Percentiles rank a stretch among this genome's conserved stretches.
These are phyloP conservation scores for Corymbia citriodora DNA, from an alignment of 441 rosid species.

Conservation along the genomic window DNA sequence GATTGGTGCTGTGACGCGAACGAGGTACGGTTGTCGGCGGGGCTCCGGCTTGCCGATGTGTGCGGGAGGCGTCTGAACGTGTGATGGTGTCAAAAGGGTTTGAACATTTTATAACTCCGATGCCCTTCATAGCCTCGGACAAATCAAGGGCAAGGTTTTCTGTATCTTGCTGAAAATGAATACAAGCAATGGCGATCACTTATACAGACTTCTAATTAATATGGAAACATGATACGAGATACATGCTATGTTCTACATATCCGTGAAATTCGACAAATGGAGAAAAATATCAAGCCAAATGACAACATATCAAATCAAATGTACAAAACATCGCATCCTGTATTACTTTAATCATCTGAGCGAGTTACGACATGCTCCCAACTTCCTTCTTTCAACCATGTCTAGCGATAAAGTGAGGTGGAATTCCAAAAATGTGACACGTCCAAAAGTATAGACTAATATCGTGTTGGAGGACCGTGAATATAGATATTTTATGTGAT, in stretches of 20 bases:
- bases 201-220: background rate
- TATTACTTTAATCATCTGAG: background rate
- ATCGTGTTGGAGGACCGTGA: background rate
- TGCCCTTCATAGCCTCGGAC: background rate
- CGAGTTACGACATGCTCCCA: background rate
- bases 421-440: background rate
- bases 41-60: background rate
- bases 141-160: background rate
- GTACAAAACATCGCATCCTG: background rate
- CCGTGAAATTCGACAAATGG: background rate
- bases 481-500: background rate
- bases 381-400: background rate
- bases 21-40: background rate
- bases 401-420: background rate
- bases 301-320: background rate
- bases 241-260: background rate
- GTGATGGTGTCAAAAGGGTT: background rate
- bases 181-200: background rate
- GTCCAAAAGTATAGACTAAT: background rate
- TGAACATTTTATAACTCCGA: background rate
- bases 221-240: background rate
- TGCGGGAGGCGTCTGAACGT: background rate
- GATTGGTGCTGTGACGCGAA: background rate
- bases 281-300: background rate
- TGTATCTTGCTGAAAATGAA: background rate